phyloP scores from a whole-genome alignment of 1,139 yeast genomes.

The Saccharomyces hybrid region DNA sequence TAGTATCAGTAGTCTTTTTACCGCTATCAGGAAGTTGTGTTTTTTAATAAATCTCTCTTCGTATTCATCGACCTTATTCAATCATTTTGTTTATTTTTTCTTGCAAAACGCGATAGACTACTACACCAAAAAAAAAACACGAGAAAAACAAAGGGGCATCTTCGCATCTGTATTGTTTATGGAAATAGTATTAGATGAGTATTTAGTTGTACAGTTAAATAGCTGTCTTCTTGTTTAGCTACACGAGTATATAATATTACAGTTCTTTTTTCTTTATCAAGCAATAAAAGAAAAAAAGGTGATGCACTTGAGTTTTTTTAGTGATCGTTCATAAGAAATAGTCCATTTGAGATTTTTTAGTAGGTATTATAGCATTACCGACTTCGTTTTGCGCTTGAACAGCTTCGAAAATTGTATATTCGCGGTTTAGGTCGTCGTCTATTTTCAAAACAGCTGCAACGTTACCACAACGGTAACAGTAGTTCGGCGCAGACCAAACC shows the following conservation, averaged over 20 bases:
- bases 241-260: background rate
- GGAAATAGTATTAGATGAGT: background rate
- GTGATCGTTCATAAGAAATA: slow-evolving; percentile 22
- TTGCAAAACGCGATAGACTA: background rate
- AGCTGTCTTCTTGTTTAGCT: background rate
- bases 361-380: slow-evolving; percentile 32
- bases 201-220: background rate
- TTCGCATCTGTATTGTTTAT: background rate
- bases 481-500: slow-evolving; percentile 92
- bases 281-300: background rate
- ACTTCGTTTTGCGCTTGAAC: slow-evolving; percentile 38
- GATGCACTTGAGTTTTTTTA: background rate
- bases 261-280: background rate
- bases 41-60: too few species aligned
- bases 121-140: background rate
- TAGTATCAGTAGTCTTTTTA: background rate
- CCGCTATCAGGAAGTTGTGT: too few species aligned
- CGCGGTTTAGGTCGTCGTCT: slow-evolving; percentile 62
- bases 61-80: too few species aligned
- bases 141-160: background rate
- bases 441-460: slow-evolving; percentile 84
- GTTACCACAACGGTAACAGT: slow-evolving; percentile 91
- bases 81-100: background rate
- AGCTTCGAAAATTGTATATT: slow-evolving; percentile 83
- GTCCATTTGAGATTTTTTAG: slow-evolving; percentile 33